Conservation (phyloP, 1,284 basidiomycete genomes). For the Vanrija pseudolonga region DNA sequence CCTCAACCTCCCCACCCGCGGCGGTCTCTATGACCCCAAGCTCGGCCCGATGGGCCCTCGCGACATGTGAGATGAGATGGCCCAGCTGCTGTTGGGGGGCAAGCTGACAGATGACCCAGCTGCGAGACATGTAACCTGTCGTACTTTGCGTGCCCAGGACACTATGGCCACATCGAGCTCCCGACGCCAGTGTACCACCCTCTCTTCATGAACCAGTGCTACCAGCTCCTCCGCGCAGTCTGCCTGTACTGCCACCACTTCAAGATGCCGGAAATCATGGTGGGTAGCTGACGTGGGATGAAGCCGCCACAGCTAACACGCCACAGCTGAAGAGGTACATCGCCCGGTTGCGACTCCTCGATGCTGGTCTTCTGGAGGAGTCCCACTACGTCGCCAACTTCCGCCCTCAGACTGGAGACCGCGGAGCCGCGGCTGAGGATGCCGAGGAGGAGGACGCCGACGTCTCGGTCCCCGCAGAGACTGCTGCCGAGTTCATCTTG, state of each 20-base stretch:
- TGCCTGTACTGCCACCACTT: conserved; percentile 96
- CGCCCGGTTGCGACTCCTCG: conserved; percentile 83
- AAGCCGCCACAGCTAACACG: neutral
- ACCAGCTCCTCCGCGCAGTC: conserved; percentile 79
- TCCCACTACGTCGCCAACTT: conserved; percentile 72
- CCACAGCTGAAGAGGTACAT: conserved; percentile 73
- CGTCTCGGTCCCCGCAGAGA: conserved; percentile 46
- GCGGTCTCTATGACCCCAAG: conserved; percentile 92
- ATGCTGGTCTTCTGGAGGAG: conserved; percentile 81
- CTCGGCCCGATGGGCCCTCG: conserved; percentile 83
- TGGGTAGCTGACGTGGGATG: conserved; percentile 49
- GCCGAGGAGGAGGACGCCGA: conserved; percentile 52
- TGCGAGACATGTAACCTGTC: conserved; percentile 90
- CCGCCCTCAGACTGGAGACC: conserved; percentile 38
- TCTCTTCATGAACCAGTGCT: conserved; percentile 91
- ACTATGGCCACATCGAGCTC: conserved; percentile 81
- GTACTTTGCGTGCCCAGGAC: conserved; percentile 92
- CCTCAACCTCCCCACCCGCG: conserved; percentile 83
- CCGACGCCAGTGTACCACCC: conserved; percentile 95
- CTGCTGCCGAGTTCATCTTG: conserved; percentile 61
- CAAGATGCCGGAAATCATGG: conserved; percentile 72
- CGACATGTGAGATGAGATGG: conserved; percentile 69
- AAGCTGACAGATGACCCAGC: conserved; percentile 53
- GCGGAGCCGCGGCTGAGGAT: conserved; percentile 35
- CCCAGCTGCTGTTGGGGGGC: neutral